Evolutionary conservation across 345 rosid species (phyloP).

Genomic region (Dovyalis caffra): DNA sequence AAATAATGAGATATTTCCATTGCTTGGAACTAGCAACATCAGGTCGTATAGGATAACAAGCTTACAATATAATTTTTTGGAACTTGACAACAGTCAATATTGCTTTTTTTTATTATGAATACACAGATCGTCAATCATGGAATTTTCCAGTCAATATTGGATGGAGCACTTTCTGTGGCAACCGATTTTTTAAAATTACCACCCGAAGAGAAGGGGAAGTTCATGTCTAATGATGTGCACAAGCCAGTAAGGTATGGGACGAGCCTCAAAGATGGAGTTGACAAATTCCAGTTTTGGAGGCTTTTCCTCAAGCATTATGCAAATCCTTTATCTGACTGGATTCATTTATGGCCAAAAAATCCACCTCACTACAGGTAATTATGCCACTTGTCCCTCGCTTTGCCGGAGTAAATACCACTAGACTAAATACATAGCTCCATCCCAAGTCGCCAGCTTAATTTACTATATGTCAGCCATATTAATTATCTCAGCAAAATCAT

Average conservation of each 20-base stretch:
- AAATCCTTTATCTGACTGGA: constrained; percentile 56
- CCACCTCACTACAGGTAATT: constrained; percentile 52
- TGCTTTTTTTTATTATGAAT: not conserved
- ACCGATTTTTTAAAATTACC: constrained; percentile 45
- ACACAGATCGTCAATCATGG: constrained; percentile 44
- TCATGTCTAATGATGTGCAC: constrained; percentile 50
- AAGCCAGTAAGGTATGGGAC: constrained; percentile 59
- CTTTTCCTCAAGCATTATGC: constrained; percentile 71
- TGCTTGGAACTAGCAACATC: too few species aligned
- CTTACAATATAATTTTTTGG: too few species aligned
- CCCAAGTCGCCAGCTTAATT: too few species aligned
- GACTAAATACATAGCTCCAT: too few species aligned
- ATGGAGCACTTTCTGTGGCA: constrained; percentile 46
- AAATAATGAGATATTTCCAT: too few species aligned
- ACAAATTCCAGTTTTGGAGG: constrained; percentile 60
- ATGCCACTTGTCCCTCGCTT: not conserved
- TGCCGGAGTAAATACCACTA: not conserved
- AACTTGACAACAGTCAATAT: too few species aligned
- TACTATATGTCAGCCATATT: too few species aligned
- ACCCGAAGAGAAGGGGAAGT: constrained; percentile 42
- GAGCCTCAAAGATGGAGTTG: constrained; percentile 55
- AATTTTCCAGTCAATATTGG: constrained; percentile 43
- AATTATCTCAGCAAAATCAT: too few species aligned
- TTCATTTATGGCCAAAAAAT: constrained; percentile 57
- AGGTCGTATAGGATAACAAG: too few species aligned